Evolutionary conservation across 352 stramenopile species (phyloP), one percentile per base, ranked within the genome.

Genomic region (Phytophthora lateralis): DNA sequence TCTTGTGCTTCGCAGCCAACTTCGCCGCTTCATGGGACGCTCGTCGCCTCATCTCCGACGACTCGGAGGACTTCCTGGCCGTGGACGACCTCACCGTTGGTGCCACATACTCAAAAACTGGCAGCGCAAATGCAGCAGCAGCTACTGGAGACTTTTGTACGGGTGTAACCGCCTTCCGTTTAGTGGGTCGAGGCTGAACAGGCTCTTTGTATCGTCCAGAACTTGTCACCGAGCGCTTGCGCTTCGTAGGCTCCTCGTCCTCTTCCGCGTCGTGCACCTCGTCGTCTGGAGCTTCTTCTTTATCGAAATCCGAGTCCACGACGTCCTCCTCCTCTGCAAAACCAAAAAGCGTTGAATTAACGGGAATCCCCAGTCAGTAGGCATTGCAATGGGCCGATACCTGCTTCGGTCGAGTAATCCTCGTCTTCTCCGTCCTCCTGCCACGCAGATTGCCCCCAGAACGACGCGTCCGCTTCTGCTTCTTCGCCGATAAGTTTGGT

Each of bases 391-490:
- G 8, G 9, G 15, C 1, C 4, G 12, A 44, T 41, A 94, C 87
- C 87, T 74, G 85, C 88, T 79, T 97, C 89, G 1, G 83, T 95
- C 17, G 81, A 89, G 71, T 96, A 97, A 61, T 97, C 89, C 11
- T 82, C 88, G 67, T 93, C 84, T 42, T 95, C 82, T 21, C 69
- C 88, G 26, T 92, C 84, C 54, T 96, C 89, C 30, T 82, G 71
- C 89, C 89, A 97, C 18, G 83, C 89, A 6, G 81, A 65, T 71
- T 97, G 88, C 9, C 78, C 76, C 89, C 89, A 97, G 65, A 97
- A 97, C 17, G 83, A 81, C 46, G 89, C 84, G 50, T 97, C 89
- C 0, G 88, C 88, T 56, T 97, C 89, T 6, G 88, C 88, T 15
- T 91, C 89, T 51, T 96, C 89, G 14, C 89, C 89, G 6, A 95